phyloP scores from a whole-genome alignment of 2,329 filamentous ascomycete genomes.

The Penicillium sp. region DNA sequence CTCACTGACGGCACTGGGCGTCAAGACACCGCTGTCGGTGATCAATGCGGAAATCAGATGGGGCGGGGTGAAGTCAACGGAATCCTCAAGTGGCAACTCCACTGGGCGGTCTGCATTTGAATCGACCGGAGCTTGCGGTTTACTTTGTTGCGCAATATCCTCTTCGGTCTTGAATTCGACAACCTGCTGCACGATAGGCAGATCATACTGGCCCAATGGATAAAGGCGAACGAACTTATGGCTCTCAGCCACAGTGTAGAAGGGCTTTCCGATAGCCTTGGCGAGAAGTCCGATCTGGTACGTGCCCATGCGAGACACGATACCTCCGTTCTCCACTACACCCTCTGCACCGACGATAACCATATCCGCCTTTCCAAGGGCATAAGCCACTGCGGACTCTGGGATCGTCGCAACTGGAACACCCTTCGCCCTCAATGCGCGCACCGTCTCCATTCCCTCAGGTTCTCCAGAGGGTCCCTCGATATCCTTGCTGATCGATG shows the following conservation, averaged over 20 bases:
- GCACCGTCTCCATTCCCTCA: constrained; percentile 72
- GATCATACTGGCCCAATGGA: constrained; percentile 75
- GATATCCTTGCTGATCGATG: constrained; percentile 31
- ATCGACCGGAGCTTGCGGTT: constrained; percentile 40
- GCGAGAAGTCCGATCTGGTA: constrained; percentile 86
- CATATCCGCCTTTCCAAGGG: constrained; percentile 71
- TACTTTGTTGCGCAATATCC: constrained; percentile 46
- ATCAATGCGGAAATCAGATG: constrained; percentile 64
- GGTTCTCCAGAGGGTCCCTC: constrained; percentile 39
- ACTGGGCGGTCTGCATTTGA: constrained; percentile 13
- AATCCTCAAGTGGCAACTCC: constrained; percentile 32
- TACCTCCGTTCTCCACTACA: constrained; percentile 89
- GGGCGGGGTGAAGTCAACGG: constrained; percentile 56
- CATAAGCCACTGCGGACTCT: constrained; percentile 74
- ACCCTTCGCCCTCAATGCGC: constrained; percentile 68
- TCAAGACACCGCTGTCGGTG: constrained; percentile 64
- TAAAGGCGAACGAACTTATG: constrained; percentile 95
- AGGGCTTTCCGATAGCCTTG: constrained; percentile 68
- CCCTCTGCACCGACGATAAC: constrained; percentile 72
- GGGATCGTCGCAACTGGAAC: constrained; percentile 82
- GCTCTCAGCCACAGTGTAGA: constrained; percentile 91
- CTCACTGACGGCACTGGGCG: constrained; percentile 65
- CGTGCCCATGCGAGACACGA: constrained; percentile 82
- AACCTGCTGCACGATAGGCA: constrained; percentile 76
- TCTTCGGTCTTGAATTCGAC: constrained; percentile 68